Conservation (phyloP, 2,329 filamentous ascomycete genomes). For the Paracoccidioides brasiliensis region DNA sequence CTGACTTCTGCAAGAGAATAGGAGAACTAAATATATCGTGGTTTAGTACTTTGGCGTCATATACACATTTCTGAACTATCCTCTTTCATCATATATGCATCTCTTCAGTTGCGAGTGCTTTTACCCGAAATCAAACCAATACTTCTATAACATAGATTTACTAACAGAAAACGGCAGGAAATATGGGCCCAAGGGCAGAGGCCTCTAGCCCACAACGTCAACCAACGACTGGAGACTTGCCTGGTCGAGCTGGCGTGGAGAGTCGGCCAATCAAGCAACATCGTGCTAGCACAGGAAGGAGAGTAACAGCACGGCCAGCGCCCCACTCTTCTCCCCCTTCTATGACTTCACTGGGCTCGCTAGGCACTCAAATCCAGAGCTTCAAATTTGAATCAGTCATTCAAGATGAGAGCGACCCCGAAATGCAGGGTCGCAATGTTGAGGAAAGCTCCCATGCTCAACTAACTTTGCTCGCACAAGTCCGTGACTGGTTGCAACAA, state of each 20-base stretch:
- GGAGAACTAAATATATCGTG: neutral
- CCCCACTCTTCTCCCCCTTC: conserved; percentile 12
- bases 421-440: neutral
- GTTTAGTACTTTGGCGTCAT: neutral
- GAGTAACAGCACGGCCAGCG: conserved; percentile 13
- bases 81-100: neutral
- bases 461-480: conserved; percentile 50
- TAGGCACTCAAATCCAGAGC: conserved; percentile 13
- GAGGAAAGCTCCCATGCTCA: conserved; percentile 13
- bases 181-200: neutral
- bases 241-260: neutral
- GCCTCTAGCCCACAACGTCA: neutral
- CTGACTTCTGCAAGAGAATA: neutral
- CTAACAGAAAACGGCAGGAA: neutral
- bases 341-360: conserved; percentile 13
- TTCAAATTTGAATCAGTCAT: conserved; percentile 9
- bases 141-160: neutral
- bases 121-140: neutral
- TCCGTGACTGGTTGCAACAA: conserved; percentile 70
- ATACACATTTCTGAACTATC: neutral
- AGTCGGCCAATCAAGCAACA: conserved; percentile 9
- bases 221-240: neutral
- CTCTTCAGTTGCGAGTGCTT: neutral
- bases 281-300: conserved; percentile 13
- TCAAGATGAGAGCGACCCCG: conserved; percentile 2